A percentile compares a stretch with the other conserved stretches of the same genome.
These are phyloP conservation scores for Notholithocarpus densiflorus DNA, from an alignment of 306 rosid species.

Conservation along the genomic window DNA sequence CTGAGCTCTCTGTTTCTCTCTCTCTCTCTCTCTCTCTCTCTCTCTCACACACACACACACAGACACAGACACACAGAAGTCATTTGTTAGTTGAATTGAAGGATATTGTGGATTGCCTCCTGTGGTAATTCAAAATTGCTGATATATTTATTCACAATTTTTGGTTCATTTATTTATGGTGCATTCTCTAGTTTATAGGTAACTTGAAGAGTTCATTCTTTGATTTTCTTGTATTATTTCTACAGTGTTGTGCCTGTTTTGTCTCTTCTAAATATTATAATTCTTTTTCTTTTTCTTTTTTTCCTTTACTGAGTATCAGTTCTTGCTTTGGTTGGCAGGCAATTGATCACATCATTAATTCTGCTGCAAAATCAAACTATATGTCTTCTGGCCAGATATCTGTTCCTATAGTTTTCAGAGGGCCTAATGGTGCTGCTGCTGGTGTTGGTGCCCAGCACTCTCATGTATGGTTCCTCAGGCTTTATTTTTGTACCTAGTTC, in stretches of 20 bases:
- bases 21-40: background rate
- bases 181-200: background rate
- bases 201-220: background rate
- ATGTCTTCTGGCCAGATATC: conserved; percentile 95
- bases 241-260: background rate
- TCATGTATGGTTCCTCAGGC: conserved; percentile 54
- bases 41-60: background rate
- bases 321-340: conserved; percentile 53
- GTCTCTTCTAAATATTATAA: background rate
- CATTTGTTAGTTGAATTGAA: background rate
- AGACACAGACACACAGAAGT: background rate
- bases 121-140: background rate
- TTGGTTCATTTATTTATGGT: background rate
- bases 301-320: conserved; percentile 4
- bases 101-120: background rate
- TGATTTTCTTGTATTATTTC: background rate
- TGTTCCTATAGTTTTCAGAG: conserved; percentile 97
- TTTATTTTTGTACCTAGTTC: conserved; percentile 7
- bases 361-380: conserved; percentile 95
- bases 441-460: conserved; percentile 99
- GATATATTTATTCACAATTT: background rate
- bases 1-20: background rate
- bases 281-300: conserved; percentile 12
- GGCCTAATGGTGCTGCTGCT: conserved; percentile 99
- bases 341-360: conserved; percentile 96